Evolutionary conservation across 2,329 filamentous ascomycete genomes (phyloP).

Genomic region (Fusarium praegraminearum): DNA sequence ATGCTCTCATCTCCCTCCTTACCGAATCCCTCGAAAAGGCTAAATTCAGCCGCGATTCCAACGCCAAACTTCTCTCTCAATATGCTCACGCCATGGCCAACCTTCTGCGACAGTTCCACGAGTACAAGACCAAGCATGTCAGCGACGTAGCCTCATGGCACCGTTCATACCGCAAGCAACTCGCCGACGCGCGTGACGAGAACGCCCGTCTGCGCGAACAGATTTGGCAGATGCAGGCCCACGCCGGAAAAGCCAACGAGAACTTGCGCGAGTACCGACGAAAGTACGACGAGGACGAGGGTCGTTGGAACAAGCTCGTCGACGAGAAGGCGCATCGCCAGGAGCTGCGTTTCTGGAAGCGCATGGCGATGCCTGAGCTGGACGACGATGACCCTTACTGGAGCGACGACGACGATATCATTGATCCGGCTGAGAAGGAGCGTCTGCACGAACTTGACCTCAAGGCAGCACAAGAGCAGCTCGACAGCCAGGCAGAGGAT

Average conservation of each 20-base stretch:
- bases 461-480: constrained; percentile 57
- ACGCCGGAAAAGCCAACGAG: constrained; percentile 69
- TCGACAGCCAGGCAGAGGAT: constrained; percentile 52
- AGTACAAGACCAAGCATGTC: constrained; percentile 73
- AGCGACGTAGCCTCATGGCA: constrained; percentile 73
- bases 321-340: constrained; percentile 66
- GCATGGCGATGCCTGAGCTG: constrained; percentile 72
- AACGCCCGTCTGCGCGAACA: constrained; percentile 72
- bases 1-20: constrained; percentile 70
- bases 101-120: constrained; percentile 73
- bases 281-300: constrained; percentile 67
- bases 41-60: constrained; percentile 70
- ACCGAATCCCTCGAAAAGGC: constrained; percentile 72
- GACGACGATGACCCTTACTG: constrained; percentile 70
- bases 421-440: constrained; percentile 71
- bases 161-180: constrained; percentile 72
- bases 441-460: constrained; percentile 64
- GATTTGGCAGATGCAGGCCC: constrained; percentile 74
- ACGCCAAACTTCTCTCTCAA: constrained; percentile 67
- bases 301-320: constrained; percentile 65
- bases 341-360: constrained; percentile 74
- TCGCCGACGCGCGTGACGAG: constrained; percentile 73
- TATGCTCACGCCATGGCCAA: constrained; percentile 68
- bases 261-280: constrained; percentile 68
- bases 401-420: constrained; percentile 74